Percentiles rank a stretch among this genome's conserved stretches.
Conservation (phyloP, 805 yeast genomes). For the Saturnispora ahearnii region DNA sequence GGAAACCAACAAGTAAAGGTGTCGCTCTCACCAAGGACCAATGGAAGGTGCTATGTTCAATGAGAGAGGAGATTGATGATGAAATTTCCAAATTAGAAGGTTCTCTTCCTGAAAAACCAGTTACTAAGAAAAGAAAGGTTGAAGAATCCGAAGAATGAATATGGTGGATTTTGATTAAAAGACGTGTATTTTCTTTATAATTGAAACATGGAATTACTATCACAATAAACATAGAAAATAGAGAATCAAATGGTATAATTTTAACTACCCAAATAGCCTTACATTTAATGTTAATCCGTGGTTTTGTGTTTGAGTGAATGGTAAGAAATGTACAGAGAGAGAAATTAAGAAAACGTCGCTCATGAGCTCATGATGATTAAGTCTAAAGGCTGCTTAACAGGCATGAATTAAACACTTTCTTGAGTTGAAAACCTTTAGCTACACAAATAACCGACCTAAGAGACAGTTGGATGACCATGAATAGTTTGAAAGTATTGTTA, state of each 20-base stretch:
- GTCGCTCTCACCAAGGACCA: constrained; percentile 49
- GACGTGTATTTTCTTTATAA: neutral
- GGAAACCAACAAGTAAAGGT: constrained; percentile 77
- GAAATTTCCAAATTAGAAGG: constrained; percentile 16
- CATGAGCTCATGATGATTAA: neutral
- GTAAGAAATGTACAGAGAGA: neutral
- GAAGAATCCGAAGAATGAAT: constrained; percentile 11
- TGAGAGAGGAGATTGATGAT: constrained; percentile 11
- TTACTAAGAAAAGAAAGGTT: constrained; percentile 10
- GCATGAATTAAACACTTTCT: no score
- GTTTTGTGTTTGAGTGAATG: neutral
- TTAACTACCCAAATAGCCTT: neutral
- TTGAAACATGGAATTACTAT: neutral
- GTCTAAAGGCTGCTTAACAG: no score
- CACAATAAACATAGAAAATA: neutral
- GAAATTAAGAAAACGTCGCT: neutral
- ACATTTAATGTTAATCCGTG: neutral
- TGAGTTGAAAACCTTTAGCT: no score
- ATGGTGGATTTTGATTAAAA: neutral
- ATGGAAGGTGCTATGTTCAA: constrained; percentile 31
- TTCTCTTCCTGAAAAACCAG: constrained; percentile 6
- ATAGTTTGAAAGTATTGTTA: no score
- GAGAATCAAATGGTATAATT: no score
- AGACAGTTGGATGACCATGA: no score
- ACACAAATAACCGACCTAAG: no score